Conservation (phyloP, 192 early-diverging fungal genomes). For the Rhizophagus clarus region DNA sequence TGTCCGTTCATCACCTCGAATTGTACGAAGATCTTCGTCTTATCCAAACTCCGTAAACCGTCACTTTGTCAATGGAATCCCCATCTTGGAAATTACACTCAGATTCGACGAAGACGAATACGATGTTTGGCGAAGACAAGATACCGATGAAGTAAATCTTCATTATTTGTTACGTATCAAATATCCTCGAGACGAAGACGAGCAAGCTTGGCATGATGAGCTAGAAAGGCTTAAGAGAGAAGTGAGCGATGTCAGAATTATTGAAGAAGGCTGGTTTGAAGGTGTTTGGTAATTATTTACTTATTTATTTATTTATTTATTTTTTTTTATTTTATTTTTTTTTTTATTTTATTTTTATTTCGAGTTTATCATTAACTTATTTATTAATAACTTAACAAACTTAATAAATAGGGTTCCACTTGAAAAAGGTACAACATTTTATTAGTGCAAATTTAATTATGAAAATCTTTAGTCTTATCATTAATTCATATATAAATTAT, state of each 20-base stretch:
- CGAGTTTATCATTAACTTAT: neutral
- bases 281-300: conserved; percentile 29
- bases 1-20: conserved; percentile 28
- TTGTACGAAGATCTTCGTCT: conserved; percentile 16
- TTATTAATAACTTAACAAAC: neutral
- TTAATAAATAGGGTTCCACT: conserved; percentile 16
- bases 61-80: conserved; percentile 27
- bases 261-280: conserved; percentile 34
- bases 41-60: conserved; percentile 29
- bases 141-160: conserved; percentile 34
- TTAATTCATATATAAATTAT: neutral
- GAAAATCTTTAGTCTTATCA: neutral
- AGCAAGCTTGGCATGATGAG: conserved; percentile 20
- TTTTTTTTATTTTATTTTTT: neutral
- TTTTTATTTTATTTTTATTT: neutral
- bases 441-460: neutral
- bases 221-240: conserved; percentile 31
- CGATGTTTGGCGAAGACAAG: conserved; percentile 32
- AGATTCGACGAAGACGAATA: conserved; percentile 34
- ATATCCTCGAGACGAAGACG: conserved; percentile 32
- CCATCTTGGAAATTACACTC: conserved; percentile 32
- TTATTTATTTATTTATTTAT: neutral
- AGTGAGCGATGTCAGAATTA: conserved; percentile 12
- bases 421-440: conserved; percentile 20
- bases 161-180: conserved; percentile 33